phyloP scores from a whole-genome alignment of 1,284 basidiomycete genomes.

The Pyrrhoderma lamaoense region DNA sequence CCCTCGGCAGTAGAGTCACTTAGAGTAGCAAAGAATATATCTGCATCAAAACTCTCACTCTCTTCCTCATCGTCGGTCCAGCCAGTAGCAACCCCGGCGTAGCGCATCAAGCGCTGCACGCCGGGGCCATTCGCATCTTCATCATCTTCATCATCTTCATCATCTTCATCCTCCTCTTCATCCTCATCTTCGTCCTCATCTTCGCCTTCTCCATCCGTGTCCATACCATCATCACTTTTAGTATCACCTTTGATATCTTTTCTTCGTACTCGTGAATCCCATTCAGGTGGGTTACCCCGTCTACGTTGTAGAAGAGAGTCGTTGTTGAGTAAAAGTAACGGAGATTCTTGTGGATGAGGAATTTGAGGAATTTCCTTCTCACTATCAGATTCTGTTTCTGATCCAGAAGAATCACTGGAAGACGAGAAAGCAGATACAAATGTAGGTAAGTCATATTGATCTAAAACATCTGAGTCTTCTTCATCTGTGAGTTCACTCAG shows the following conservation, averaged over 20 bases:
- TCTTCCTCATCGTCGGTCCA: constrained; percentile 64
- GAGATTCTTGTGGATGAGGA: constrained; percentile 31
- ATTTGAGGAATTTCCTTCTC: constrained; percentile 55
- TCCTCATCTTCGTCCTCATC: constrained; percentile 48
- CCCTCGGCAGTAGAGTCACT: constrained; percentile 28
- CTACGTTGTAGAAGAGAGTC: constrained; percentile 33
- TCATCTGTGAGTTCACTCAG: constrained; percentile 25
- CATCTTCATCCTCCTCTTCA: constrained; percentile 33
- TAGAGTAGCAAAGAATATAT: constrained; percentile 70
- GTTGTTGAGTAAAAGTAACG: constrained; percentile 47
- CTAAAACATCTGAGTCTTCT: constrained; percentile 31
- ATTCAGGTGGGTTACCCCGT: constrained; percentile 44
- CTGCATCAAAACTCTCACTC: constrained; percentile 68
- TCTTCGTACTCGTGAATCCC: constrained; percentile 63
- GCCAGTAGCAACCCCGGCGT: constrained; percentile 54
- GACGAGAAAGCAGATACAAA: constrained; percentile 58
- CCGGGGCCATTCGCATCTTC: constrained; percentile 36
- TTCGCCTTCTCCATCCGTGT: constrained; percentile 42
- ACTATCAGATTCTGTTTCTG: constrained; percentile 36
- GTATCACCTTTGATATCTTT: constrained; percentile 52
- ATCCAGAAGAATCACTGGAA: constrained; percentile 21
- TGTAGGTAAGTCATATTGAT: constrained; percentile 49
- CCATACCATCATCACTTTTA: constrained; percentile 45
- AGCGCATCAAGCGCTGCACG: constrained; percentile 31
- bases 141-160: constrained; percentile 36